These are phyloP conservation scores for Calamus simplicifolius DNA, from an alignment of 176 grass and related monocot species.

Conservation along the genomic window DNA sequence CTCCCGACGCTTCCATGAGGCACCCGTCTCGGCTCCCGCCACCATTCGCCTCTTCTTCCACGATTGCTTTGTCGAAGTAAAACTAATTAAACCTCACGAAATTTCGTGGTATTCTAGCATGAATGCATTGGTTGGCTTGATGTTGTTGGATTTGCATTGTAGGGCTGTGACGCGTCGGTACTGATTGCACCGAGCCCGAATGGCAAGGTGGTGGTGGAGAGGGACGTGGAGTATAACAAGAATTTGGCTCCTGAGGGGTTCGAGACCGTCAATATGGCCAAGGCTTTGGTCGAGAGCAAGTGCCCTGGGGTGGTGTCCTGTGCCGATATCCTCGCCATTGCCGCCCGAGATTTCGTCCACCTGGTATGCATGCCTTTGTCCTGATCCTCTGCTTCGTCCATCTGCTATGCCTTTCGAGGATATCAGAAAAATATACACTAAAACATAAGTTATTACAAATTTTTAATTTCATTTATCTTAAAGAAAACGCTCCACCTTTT, in stretches of 20 bases:
- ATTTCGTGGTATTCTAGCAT: no score
- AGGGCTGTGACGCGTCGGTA: constrained; percentile 86
- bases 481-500: no score
- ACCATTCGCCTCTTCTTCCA: constrained; percentile 96
- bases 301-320: constrained; percentile 87
- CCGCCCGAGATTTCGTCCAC: constrained; percentile 73
- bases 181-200: constrained; percentile 56
- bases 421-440: no score
- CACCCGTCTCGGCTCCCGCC: constrained; percentile 54
- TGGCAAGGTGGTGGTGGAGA: constrained; percentile 44
- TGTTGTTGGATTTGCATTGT: background rate
- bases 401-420: no score
- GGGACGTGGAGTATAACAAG: constrained; percentile 81
- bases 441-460: no score
- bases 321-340: constrained; percentile 84
- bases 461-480: no score
- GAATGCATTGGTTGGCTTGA: no score
- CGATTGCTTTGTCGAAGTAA: constrained; percentile 96
- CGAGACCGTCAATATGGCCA: constrained; percentile 70
- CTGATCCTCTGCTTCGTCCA: background rate
- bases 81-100: no score
- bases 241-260: constrained; percentile 71
- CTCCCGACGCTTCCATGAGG: constrained; percentile 37
- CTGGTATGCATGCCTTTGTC: constrained; percentile 33
- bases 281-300: constrained; percentile 66